Base-by-base conservation (phyloP, 768 basidiomycete species). In the Porphyrellus cyaneotinctus region DNA sequence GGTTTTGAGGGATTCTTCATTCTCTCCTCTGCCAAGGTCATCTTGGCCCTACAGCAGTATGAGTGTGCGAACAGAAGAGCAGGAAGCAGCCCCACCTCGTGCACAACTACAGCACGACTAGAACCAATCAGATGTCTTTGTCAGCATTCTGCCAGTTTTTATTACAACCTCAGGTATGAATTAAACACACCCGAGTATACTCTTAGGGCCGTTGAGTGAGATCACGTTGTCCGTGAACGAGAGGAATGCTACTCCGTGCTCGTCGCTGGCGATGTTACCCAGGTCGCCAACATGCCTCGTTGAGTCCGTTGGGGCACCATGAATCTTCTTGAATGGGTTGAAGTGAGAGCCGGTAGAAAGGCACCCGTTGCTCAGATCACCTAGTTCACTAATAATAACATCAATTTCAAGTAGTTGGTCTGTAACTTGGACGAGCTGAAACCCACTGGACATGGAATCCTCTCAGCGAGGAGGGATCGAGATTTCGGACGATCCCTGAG, bases 391-490 rank as follows among this genome's bases (percentile, higher is more conserved):
- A 14, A 28, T 28, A 9, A 28, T 28, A 28, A 23, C 9, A 36
- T 43, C 33, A 35, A 37, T 43, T 0, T 38, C 22, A 26, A 31
- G n/a, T 0, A 15, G 15, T 73, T 63, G 49, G 72, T 70, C 47
- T 1, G 2, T 45, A 26, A n/a, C 41, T 28, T 30, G 23, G 38
- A 24, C 22, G 24, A 28, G 15, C 32, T 28, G 44, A 43, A 18
- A 73, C 84, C 52, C 58, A 88, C 88, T 93, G 90, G 51, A 93
- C 72, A 70, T 92, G 91, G 73, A 91, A 88, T 6, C 91, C 91
- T 32, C 84, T 79, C 53, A 74, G 64, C 6, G 83, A 74, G 44
- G 75, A 75, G 6, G 82, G 73, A 56, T 81, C 77, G 41, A 92
- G 76, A 54, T 78, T 79, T 51, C 70, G 74, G 56, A 93, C 72